Base-by-base conservation (phyloP, 257 asterid species). In the Solanum gracilifrons region DNA sequence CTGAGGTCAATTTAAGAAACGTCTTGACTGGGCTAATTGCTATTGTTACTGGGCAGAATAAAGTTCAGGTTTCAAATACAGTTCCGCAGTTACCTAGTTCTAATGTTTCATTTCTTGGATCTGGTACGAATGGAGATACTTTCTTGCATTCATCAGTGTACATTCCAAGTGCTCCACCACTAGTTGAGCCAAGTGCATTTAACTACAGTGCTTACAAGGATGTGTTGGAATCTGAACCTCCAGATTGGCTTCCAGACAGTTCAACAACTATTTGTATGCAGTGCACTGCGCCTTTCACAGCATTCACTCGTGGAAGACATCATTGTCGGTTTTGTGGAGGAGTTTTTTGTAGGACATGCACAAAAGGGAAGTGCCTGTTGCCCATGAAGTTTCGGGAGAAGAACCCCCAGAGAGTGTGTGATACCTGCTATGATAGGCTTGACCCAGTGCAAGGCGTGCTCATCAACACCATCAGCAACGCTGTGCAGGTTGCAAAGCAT, bases 241-340 rank as follows among this genome's bases (percentile, higher is more conserved):
- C 99, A 18, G 99, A 97, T 74, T 97, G 99, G 99, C 95, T 95
- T 86, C 99, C 98, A 20, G 99, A 97, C 91, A 97, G 99, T 89
- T 92, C 98, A 1, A 89, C 98, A 13, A 85, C 88, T 58, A 90
- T 85, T 62, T 97, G 99, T 92, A 97, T 97, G 99, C 99, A 94
- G 91, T 97, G 99, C 91, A 89, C 88, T 89, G 96, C 98, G 82
- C 93, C 93, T 23, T 97, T 97, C 89, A 95, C 99, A 20, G 98
- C 98, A 80, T 88, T 97, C 89, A 95, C 98, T 43, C 96, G 99
- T 25, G 99, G 99, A 86, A 93, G 99, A 89, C 99, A 97, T 91
- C 99, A 97, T 88, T 97, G 99, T 88, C 95, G 99, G 89, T 96
- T 96, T 88, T 97, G 99, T 89, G 99, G 99, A 74, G 97, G 98